Conservation (phyloP, 73 alveolate genomes). For the Halteria grandinella region DNA sequence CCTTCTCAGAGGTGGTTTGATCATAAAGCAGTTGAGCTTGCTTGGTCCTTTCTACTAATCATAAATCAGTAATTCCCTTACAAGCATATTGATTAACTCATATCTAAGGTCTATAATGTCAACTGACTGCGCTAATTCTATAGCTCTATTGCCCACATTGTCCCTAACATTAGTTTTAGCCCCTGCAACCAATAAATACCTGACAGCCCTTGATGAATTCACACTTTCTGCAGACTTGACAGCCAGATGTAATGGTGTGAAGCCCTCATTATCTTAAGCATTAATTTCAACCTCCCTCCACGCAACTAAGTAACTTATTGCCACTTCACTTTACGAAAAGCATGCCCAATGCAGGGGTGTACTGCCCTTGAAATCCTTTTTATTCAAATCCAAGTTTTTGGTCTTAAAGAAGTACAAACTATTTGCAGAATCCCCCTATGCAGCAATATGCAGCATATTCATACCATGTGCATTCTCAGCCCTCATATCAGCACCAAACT, state of each 20-base stretch:
- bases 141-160: conserved; percentile 25
- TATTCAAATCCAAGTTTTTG: conserved; percentile 22
- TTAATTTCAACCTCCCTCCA: conserved; percentile 51
- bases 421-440: conserved; percentile 48
- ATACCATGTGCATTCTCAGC: neutral
- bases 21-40: too few relatives aligned
- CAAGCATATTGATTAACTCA: too few relatives aligned
- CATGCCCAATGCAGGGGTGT: conserved; percentile 64
- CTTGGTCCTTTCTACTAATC: too few relatives aligned
- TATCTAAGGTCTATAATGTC: too few relatives aligned
- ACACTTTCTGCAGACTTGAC: conserved; percentile 13
- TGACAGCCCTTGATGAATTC: conserved; percentile 36
- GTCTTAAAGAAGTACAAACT: conserved; percentile 20
- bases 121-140: too few relatives aligned
- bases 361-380: conserved; percentile 15
- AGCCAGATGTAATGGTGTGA: conserved; percentile 59
- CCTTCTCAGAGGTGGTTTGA: too few relatives aligned
- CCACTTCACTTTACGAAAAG: conserved; percentile 32
- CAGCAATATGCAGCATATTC: conserved; percentile 55
- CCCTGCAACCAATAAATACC: conserved; percentile 46
- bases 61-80: too few relatives aligned
- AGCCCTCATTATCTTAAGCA: conserved; percentile 49
- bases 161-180: conserved; percentile 34
- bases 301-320: conserved; percentile 55
- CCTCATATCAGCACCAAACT: neutral